Percentiles rank a stretch among this genome's conserved stretches.
Evolutionary conservation across 2,329 filamentous ascomycete species (phyloP).

Genomic region (Cladobotryum mycophilum): DNA sequence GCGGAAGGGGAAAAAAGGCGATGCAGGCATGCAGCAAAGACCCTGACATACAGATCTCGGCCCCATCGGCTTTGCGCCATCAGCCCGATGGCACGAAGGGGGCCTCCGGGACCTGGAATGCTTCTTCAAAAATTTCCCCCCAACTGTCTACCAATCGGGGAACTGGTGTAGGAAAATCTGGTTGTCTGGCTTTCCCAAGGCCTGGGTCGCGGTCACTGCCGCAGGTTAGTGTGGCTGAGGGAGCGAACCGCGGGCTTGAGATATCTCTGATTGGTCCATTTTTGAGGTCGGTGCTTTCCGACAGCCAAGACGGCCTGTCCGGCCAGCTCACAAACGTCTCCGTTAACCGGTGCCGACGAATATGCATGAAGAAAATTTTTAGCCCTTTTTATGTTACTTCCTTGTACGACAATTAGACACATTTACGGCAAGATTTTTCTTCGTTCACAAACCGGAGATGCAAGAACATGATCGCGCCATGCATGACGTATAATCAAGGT

Average conservation of each 20-base stretch:
- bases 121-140: no score
- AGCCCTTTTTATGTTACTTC: neutral
- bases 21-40: neutral
- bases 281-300: neutral
- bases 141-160: no score
- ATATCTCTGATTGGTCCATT: neutral
- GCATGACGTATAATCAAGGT: slow-evolving; percentile 5
- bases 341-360: neutral
- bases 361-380: neutral
- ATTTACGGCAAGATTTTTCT: neutral
- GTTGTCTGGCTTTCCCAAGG: no score
- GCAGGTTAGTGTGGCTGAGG: neutral
- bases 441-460: neutral
- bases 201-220: neutral
- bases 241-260: neutral
- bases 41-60: neutral
- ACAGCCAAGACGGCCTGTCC: neutral
- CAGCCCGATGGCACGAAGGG: neutral
- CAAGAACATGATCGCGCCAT: neutral
- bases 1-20: no score
- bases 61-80: neutral
- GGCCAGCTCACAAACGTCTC: neutral
- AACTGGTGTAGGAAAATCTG: no score
- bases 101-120: no score
- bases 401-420: no score